Percentiles rank a stretch among this genome's conserved stretches.
These are phyloP conservation scores for Pulveroboletus sp. DNA, from an alignment of 768 basidiomycete species.

Conservation along the genomic window DNA sequence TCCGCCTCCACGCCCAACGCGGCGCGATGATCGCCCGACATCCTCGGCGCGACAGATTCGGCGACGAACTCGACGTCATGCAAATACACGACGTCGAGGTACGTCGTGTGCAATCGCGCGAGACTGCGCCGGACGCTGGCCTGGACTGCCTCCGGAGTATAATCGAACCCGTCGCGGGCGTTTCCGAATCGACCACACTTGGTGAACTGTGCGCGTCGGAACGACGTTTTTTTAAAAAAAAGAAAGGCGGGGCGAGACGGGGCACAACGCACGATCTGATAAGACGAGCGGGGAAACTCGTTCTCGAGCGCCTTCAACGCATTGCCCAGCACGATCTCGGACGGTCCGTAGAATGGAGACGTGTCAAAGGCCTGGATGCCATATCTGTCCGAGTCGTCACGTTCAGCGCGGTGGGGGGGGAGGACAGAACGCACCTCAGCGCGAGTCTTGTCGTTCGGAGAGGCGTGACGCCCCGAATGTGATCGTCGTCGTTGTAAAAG, in stretches of 20 bases:
- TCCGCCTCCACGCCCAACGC: slow-evolving; percentile 52
- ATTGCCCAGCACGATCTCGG: slow-evolving; percentile 72
- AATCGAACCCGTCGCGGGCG: slow-evolving; percentile 58
- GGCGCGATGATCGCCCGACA: slow-evolving; percentile 50
- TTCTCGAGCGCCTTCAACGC: slow-evolving; percentile 52
- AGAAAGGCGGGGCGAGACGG: too few relatives aligned
- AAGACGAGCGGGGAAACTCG: slow-evolving; percentile 77
- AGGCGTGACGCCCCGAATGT: slow-evolving; percentile 53
- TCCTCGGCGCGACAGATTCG: slow-evolving; percentile 44
- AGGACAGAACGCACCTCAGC: slow-evolving; percentile 66
- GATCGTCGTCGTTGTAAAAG: slow-evolving; percentile 60
- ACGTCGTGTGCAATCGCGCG: slow-evolving; percentile 64
- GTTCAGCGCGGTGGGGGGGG: too few relatives aligned
- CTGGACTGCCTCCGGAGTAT: slow-evolving; percentile 61
- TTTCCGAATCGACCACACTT: slow-evolving; percentile 80
- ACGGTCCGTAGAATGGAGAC: slow-evolving; percentile 73
- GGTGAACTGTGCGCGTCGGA: slow-evolving; percentile 53
- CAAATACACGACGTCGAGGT: slow-evolving; percentile 76
- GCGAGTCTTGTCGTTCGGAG: slow-evolving; percentile 69
- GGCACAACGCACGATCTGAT: slow-evolving; percentile 68
- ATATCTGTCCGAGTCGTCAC: slow-evolving; percentile 54
- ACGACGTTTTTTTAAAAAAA: neutral
- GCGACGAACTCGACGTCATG: slow-evolving; percentile 84
- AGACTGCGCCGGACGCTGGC: slow-evolving; percentile 65
- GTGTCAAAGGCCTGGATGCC: slow-evolving; percentile 83